Evolutionary conservation across 2,329 filamentous ascomycete genomes (phyloP).

Genomic region (Ceratocystis eucalypticola): DNA sequence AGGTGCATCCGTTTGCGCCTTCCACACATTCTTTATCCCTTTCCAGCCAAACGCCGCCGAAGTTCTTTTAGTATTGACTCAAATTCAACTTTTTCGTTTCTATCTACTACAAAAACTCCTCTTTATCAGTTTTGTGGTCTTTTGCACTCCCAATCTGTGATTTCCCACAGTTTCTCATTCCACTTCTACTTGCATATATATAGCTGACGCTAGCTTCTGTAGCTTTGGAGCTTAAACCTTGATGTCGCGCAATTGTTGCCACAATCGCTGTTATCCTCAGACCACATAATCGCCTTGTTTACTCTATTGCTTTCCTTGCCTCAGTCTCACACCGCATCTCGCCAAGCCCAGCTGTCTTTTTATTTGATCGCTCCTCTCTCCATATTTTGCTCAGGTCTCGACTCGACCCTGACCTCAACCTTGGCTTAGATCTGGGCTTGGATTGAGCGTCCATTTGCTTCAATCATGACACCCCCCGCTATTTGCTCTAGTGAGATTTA

Average conservation of each 20-base stretch:
- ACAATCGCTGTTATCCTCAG: background rate
- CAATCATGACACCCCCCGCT: slow-evolving; percentile 44
- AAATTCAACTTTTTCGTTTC: background rate
- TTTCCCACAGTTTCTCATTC: too few species aligned
- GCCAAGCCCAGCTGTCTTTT: background rate
- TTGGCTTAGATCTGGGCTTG: background rate
- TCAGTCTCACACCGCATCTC: background rate
- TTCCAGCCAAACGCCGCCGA: too few species aligned
- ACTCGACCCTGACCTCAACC: background rate
- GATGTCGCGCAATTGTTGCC: background rate
- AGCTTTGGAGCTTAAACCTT: slow-evolving; percentile 1
- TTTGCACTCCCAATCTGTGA: background rate
- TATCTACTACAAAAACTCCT: background rate
- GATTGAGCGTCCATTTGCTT: slow-evolving; percentile 15
- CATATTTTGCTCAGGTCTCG: background rate
- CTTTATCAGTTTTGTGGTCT: background rate
- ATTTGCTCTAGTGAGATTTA: slow-evolving; percentile 64
- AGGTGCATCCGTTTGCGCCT: slow-evolving; percentile 5
- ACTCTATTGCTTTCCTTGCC: background rate
- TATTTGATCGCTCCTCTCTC: background rate
- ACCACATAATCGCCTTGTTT: slow-evolving; percentile 3
- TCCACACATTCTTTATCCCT: background rate
- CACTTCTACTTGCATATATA: too few species aligned
- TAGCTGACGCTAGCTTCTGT: background rate
- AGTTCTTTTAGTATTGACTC: too few species aligned